phyloP scores from a whole-genome alignment of 2,329 filamentous ascomycete species.

The Fusarium concolor region DNA sequence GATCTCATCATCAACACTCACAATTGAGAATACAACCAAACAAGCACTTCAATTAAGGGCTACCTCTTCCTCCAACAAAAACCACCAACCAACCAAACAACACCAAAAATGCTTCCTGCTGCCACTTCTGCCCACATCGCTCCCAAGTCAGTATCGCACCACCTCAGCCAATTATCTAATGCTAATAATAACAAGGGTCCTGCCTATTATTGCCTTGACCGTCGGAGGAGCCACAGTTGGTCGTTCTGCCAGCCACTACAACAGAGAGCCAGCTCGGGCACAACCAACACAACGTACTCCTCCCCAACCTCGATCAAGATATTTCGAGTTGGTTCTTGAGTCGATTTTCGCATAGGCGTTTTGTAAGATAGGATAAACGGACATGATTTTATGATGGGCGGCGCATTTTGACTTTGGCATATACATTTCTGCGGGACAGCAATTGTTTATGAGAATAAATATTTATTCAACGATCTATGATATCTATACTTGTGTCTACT shows the following conservation, averaged over 20 bases:
- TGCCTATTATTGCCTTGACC: constrained; percentile 38
- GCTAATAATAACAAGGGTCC: constrained; percentile 26
- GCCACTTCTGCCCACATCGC: constrained; percentile 10
- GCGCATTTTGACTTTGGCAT: constrained; percentile 8
- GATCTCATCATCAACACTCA: constrained; percentile 1
- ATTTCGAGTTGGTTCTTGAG: constrained; percentile 36
- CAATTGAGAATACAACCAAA: background rate
- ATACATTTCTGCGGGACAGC: background rate
- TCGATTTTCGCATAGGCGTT: constrained; percentile 37
- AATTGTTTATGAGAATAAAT: constrained; percentile 4
- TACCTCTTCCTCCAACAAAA: background rate
- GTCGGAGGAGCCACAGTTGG: constrained; percentile 40
- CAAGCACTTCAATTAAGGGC: background rate
- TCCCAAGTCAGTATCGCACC: constrained; percentile 27
- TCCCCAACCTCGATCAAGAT: constrained; percentile 24
- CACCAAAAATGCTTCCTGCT: constrained; percentile 37
- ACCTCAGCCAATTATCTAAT: background rate
- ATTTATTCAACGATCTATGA: accelerated
- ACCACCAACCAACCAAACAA: background rate
- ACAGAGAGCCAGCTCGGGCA: constrained; percentile 6
- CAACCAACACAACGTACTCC: constrained; percentile 1
- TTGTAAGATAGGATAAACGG: background rate
- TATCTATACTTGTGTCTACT: accelerated
- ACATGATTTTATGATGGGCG: constrained; percentile 12
- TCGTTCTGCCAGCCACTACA: constrained; percentile 30